Conservation (phyloP, 345 rosid species). For the Citrus australasica region DNA sequence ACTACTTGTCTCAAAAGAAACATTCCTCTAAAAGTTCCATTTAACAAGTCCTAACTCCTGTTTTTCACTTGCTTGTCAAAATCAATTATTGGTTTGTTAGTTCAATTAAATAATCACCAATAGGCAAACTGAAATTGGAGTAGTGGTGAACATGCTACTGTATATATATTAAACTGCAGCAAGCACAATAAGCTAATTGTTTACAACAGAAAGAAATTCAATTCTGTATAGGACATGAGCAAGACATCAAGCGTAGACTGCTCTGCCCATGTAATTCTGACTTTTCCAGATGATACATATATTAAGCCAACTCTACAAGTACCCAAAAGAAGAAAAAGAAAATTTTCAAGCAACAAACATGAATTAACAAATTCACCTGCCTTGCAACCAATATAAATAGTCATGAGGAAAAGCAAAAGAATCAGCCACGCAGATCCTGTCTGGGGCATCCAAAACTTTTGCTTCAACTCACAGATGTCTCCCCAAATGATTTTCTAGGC, state of each 20-base stretch:
- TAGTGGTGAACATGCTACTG: conserved; percentile 1
- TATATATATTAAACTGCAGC: conserved; percentile 16
- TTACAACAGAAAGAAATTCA: conserved; percentile 30
- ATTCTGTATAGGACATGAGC: conserved; percentile 31
- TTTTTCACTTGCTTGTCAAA: background rate
- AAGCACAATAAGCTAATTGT: conserved; percentile 20
- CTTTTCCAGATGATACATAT: conserved; percentile 37
- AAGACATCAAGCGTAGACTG: conserved; percentile 14
- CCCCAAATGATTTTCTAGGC: background rate
- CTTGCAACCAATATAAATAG: conserved; percentile 21
- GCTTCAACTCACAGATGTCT: conserved; percentile 26
- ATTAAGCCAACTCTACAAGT: conserved; percentile 47
- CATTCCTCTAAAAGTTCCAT: too few relatives aligned
- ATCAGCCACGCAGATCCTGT: conserved; percentile 16
- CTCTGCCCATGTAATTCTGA: conserved; percentile 25
- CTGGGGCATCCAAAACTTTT: conserved; percentile 25
- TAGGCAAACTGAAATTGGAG: background rate
- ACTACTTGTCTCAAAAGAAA: background rate
- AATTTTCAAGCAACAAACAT: conserved; percentile 34
- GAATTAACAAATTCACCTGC: conserved; percentile 54
- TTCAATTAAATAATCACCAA: background rate
- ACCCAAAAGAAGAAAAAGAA: conserved; percentile 18
- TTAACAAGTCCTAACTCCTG: background rate
- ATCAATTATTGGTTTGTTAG: background rate
- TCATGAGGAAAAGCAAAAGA: conserved; percentile 34